Percentiles rank a stretch among this genome's conserved stretches.
phyloP scores from a whole-genome alignment of 2,329 filamentous ascomycete species.

The Helminthosporium solani region DNA sequence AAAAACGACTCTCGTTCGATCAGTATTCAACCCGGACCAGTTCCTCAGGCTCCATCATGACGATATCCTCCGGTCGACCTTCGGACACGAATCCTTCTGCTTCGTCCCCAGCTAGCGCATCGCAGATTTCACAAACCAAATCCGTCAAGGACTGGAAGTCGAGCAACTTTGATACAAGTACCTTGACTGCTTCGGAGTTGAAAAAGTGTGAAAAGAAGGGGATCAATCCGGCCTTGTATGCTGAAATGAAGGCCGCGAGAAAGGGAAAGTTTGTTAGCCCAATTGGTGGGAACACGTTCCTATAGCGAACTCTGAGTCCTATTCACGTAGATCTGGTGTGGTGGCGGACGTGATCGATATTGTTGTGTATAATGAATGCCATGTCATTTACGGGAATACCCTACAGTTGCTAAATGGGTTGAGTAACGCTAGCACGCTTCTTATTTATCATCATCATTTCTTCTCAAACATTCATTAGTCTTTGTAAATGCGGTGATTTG shows the following conservation, averaged over 20 bases:
- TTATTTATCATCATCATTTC: too few relatives aligned
- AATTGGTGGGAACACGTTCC: slow-evolving; percentile 37
- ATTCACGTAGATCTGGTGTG: too few relatives aligned
- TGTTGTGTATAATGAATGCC: too few relatives aligned
- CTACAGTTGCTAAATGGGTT: too few relatives aligned
- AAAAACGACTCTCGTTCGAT: slow-evolving; percentile 36
- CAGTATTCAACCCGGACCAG: slow-evolving; percentile 34
- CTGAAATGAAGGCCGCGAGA: slow-evolving; percentile 50
- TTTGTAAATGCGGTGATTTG: too few relatives aligned
- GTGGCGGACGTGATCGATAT: too few relatives aligned
- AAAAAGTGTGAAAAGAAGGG: slow-evolving; percentile 50
- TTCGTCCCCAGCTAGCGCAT: slow-evolving; percentile 7
- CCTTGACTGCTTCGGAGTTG: slow-evolving; percentile 44
- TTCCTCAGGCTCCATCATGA: slow-evolving; percentile 24
- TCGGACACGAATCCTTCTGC: slow-evolving; percentile 10
- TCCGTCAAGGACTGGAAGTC: slow-evolving; percentile 40
- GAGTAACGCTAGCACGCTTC: too few relatives aligned
- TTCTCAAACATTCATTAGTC: too few relatives aligned
- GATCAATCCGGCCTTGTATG: slow-evolving; percentile 49
- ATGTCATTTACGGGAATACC: too few relatives aligned
- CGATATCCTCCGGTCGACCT: slow-evolving; percentile 21
- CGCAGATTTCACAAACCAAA: not conserved
- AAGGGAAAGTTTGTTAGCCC: slow-evolving; percentile 43
- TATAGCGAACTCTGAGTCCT: too few relatives aligned
- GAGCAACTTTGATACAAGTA: slow-evolving; percentile 43